Evolutionary conservation across 1,284 basidiomycete species (phyloP).

Genomic region (Leccinum solheimii): DNA sequence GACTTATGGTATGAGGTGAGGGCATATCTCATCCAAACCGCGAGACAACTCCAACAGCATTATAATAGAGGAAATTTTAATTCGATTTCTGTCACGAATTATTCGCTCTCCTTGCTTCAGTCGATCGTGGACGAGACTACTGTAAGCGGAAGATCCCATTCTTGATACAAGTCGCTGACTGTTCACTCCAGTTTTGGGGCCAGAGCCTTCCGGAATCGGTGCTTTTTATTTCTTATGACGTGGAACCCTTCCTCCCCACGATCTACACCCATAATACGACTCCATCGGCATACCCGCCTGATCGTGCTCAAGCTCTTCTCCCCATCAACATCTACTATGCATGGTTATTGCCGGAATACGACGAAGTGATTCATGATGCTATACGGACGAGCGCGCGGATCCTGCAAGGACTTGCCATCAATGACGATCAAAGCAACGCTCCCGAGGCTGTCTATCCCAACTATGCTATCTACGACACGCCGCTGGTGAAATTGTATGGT

Average conservation of each 20-base stretch:
- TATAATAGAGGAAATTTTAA: conserved; percentile 8
- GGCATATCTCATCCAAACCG: not conserved
- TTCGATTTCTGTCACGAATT: conserved; percentile 7
- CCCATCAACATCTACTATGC: conserved; percentile 51
- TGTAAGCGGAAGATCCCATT: not conserved
- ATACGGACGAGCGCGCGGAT: conserved; percentile 37
- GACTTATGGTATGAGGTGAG: conserved; percentile 10
- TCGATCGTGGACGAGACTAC: conserved; percentile 9
- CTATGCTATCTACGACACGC: conserved; percentile 51
- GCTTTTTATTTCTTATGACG: conserved; percentile 41
- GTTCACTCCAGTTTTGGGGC: conserved; percentile 6
- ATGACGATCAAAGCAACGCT: too few species aligned
- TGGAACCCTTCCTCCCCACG: conserved; percentile 54
- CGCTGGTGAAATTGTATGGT: conserved; percentile 22
- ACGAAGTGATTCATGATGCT: conserved; percentile 42
- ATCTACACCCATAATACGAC: conserved; percentile 12
- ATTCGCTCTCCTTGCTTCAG: conserved; percentile 7
- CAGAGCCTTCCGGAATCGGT: conserved; percentile 20
- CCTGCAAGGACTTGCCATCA: conserved; percentile 27
- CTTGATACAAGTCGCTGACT: not conserved
- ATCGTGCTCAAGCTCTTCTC: conserved; percentile 39
- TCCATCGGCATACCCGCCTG: conserved; percentile 48
- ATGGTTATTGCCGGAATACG: conserved; percentile 39
- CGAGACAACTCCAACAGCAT: not conserved
- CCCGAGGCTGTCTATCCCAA: conserved; percentile 48